These are phyloP conservation scores for Prunus salicina DNA, from an alignment of 306 rosid genomes.

Conservation along the genomic window DNA sequence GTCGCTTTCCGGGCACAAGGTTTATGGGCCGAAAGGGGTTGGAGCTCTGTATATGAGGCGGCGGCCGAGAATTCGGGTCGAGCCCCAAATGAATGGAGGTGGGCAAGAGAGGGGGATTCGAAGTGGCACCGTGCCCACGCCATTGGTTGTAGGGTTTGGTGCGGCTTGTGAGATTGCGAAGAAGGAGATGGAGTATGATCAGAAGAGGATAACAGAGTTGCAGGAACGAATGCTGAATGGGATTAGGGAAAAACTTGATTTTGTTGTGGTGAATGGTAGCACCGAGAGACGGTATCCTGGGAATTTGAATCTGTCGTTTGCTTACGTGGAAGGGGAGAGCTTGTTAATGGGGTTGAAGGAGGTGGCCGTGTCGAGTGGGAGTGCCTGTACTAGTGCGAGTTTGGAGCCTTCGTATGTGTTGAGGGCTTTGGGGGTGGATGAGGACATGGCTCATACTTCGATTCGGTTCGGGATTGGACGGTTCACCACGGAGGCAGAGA, in stretches of 20 bases:
- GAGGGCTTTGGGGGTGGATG: constrained; percentile 98
- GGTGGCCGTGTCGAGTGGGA: constrained; percentile 97
- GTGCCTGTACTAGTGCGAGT: constrained; percentile 96
- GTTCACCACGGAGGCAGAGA: constrained; percentile 87
- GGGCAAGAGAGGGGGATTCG: constrained; percentile 94
- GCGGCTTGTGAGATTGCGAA: constrained; percentile 78
- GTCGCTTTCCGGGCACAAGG: constrained; percentile 88
- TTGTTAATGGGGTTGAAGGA: constrained; percentile 96
- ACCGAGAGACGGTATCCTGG: constrained; percentile 72
- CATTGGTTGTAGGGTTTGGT: constrained; percentile 86
- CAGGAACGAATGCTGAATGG: constrained; percentile 67
- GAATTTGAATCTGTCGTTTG: constrained; percentile 80
- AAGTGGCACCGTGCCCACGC: constrained; percentile 90
- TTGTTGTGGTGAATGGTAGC: constrained; percentile 93
- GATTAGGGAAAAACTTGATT: constrained; percentile 58
- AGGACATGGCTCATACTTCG: constrained; percentile 97
- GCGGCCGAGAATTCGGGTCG: constrained; percentile 91
- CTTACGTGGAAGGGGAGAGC: constrained; percentile 91
- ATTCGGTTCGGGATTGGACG: constrained; percentile 95
- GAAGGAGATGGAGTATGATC: constrained; percentile 87
- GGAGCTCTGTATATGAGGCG: constrained; percentile 85
- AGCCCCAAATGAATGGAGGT: constrained; percentile 98
- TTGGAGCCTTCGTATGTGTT: constrained; percentile 94
- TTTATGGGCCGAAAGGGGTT: constrained; percentile 82
- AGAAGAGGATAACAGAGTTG: constrained; percentile 50